Base-by-base conservation (phyloP, 768 basidiomycete genomes). In the Obba rivulosa region DNA sequence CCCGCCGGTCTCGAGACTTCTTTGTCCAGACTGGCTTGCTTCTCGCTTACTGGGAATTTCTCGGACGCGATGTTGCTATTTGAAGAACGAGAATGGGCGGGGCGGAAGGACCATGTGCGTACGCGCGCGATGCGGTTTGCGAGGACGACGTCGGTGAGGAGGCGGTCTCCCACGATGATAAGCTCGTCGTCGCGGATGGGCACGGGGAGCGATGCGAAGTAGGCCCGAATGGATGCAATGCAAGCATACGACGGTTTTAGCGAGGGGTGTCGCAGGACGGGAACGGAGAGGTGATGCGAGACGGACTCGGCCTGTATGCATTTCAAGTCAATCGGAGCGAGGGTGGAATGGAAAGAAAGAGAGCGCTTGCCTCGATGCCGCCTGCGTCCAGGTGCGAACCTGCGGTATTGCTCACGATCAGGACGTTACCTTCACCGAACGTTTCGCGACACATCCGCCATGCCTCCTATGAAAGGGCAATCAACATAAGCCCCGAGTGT, bases 331-430 rank as follows among this genome's bases (percentile, higher is more conserved):
- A 8, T 18, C 20, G 3, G 40, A 41, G 16, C 8, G 11, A 47
- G 37, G 18, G 51, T 34, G 20, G 36, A 23, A 36, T 2, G 10
- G n/a, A 46, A 5, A 9, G 14, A 47, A 9, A 17, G 4, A 18
- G 28, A 8, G 22, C 43, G 21, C 35, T 22, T 54, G 91, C 94
- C 67, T 93, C 88, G 39, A 97, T 77, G 13, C 81, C 81, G 17
- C 84, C 87, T 0, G 83, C 71, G 54, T 91, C 90, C 48, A 82
- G 74, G 48, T 71, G 76, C 21, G 90, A 87, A 1, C 95, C 94
- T 0, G 92, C 92, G 17, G 94, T 93, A 62, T 99, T 99, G 65
- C 89, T 92, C 28, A 98, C 94, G 40, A 98, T 80, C 52, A 99
- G 70, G 4, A 99, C 79, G 51, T 91, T 86, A 0, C 75, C 76